Percentiles rank a stretch among this genome's conserved stretches.
Evolutionary conservation across 495 filamentous ascomycete species (phyloP).

Genomic region (Lophium mytilinum): DNA sequence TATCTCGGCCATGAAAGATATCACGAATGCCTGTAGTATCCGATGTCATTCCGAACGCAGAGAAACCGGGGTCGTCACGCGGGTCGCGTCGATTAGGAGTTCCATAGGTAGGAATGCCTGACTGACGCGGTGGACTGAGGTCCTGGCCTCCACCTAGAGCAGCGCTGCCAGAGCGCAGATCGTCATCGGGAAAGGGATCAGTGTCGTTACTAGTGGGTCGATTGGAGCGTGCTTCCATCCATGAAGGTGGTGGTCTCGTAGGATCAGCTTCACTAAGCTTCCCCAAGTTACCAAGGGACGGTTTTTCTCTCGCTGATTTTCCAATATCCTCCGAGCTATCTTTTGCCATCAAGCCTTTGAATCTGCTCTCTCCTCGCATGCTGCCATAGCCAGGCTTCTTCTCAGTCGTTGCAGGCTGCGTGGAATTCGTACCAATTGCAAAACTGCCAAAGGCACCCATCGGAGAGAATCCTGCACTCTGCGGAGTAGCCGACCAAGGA

Average conservation of each 20-base stretch:
- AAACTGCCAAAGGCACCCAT: constrained; percentile 90
- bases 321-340: constrained; percentile 60
- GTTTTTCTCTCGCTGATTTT: constrained; percentile 46
- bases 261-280: constrained; percentile 46
- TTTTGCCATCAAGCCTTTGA: constrained; percentile 75
- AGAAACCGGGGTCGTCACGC: constrained; percentile 43
- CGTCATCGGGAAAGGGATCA: constrained; percentile 69
- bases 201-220: constrained; percentile 60
- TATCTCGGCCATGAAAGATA: constrained; percentile 50
- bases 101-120: constrained; percentile 39
- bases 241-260: constrained; percentile 41
- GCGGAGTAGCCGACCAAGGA: constrained; percentile 59
- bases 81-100: constrained; percentile 52
- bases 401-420: constrained; percentile 49
- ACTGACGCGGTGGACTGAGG: constrained; percentile 49
- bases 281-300: constrained; percentile 44
- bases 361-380: constrained; percentile 65
- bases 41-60: constrained; percentile 70
- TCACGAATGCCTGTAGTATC: constrained; percentile 62
- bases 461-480: constrained; percentile 52
- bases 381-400: constrained; percentile 63
- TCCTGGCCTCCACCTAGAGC: constrained; percentile 72
- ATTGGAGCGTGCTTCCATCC: constrained; percentile 45
- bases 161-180: constrained; percentile 62
- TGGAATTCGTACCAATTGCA: constrained; percentile 45